Conservation (phyloP, 176 grass and related monocot genomes). For the Dactylis glomerata region DNA sequence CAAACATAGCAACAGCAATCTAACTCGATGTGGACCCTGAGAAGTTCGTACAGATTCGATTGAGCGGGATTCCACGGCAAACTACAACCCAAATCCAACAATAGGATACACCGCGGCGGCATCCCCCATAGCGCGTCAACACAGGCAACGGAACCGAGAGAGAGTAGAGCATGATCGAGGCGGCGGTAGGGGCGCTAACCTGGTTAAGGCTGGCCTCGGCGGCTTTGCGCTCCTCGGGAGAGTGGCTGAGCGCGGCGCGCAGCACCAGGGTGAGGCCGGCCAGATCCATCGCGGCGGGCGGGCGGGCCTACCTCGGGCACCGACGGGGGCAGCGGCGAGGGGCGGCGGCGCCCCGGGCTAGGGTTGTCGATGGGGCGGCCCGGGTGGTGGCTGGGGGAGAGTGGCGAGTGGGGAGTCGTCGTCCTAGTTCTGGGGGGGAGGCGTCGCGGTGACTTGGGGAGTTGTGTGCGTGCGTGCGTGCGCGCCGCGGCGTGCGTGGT, state of each 20-base stretch:
- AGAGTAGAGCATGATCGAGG: not conserved
- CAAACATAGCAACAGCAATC: not conserved
- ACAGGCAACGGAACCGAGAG: not conserved
- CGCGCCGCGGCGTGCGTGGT: slow-evolving; percentile 24
- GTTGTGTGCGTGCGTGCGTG: slow-evolving; percentile 8
- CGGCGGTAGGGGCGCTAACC: slow-evolving; percentile 35
- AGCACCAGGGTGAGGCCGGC: slow-evolving; percentile 63
- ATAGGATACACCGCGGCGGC: not conserved
- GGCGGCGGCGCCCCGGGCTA: not conserved
- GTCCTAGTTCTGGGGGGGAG: not conserved
- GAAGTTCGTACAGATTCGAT: not conserved
- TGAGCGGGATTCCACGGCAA: not conserved
- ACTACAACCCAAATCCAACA: not conserved
- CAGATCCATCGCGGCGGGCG: slow-evolving; percentile 67
- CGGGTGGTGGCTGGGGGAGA: not conserved
- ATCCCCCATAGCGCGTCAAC: not conserved
- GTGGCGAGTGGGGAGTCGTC: slow-evolving; percentile 22
- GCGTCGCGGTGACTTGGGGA: slow-evolving; percentile 33
- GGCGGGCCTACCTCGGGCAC: not conserved
- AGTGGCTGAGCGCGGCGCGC: slow-evolving; percentile 77
- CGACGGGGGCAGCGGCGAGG: not conserved
- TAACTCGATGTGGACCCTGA: not conserved
- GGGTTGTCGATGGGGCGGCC: slow-evolving; percentile 13
- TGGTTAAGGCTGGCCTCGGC: slow-evolving; percentile 81
- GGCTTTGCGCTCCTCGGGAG: slow-evolving; percentile 76